Evolutionary conservation across 192 early-diverging fungal species (phyloP).

Genomic region (Umbelopsis ramanniana): DNA sequence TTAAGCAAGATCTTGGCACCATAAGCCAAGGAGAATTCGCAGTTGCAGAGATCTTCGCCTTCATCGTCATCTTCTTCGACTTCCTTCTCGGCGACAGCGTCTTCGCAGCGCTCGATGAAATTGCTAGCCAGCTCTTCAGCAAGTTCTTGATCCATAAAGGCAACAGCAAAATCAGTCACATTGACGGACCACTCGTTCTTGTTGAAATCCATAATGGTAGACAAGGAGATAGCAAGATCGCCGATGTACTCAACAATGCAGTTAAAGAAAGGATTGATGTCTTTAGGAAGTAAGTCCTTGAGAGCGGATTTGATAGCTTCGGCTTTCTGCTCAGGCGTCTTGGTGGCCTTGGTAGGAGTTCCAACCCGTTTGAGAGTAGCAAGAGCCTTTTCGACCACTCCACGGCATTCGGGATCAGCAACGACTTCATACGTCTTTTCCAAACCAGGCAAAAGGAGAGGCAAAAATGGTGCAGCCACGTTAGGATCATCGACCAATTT

Average conservation of each 20-base stretch:
- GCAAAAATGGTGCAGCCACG: conserved; percentile 80
- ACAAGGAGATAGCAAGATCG: conserved; percentile 63
- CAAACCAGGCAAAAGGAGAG: conserved; percentile 75
- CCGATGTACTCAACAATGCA: conserved; percentile 65
- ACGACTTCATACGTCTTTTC: conserved; percentile 77
- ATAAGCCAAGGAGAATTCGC: conserved; percentile 84
- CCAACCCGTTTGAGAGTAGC: conserved; percentile 71
- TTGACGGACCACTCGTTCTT: conserved; percentile 65
- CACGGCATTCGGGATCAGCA: conserved; percentile 80
- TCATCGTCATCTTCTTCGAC: conserved; percentile 53
- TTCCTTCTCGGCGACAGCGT: conserved; percentile 45
- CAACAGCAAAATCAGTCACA: conserved; percentile 58
- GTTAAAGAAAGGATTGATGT: conserved; percentile 54
- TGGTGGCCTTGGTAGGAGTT: conserved; percentile 51
- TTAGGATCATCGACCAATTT: conserved; percentile 85
- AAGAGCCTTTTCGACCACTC: conserved; percentile 66
- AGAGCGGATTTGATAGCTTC: conserved; percentile 56
- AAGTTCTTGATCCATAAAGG: conserved; percentile 59
- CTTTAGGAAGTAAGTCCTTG: conserved; percentile 53
- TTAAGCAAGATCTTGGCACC: conserved; percentile 84
- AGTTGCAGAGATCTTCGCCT: conserved; percentile 68
- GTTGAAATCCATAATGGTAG: conserved; percentile 62
- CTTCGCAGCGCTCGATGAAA: conserved; percentile 48
- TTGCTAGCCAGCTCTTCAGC: conserved; percentile 57
- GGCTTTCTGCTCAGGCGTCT: conserved; percentile 51